Base-by-base conservation (phyloP, 148 eudicot species). In the Fagopyrum tataricum region DNA sequence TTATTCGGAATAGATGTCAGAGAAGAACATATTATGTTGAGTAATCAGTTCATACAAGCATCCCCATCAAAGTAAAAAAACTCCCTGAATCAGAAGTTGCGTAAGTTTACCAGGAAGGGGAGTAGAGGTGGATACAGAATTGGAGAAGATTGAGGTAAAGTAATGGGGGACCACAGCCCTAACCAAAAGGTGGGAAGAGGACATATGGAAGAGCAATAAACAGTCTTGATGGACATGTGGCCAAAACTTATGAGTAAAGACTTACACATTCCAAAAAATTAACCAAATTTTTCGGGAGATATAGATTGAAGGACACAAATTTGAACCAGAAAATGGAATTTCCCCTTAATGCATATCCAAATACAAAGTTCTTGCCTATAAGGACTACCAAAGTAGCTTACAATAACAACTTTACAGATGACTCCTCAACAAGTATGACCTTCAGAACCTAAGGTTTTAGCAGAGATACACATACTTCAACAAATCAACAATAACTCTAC, bases 401-500 rank as follows among this genome's bases (percentile, higher is more conserved):
- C 44, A 64, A 64, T 64, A 31, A 15, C 69, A 64, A 39, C 20
- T 64, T 64, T 21, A 23, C 40, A 61, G 49, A 26, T 61, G 41
- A 11, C 17, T 61, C 40, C 4, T 40, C 67, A 24, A 2, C 4
- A 24, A 61, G 11, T 61, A 61, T 61, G 67, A 61, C 40, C 2
- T 4, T 9, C 11, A 24, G 67, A 61, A 17, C 67, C 17, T 24
- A 4, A 11, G 6, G 15, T 26, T 61, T 4, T 13, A 26, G 67
- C 67, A 64, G 15, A 64, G 44, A 39, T 64, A 43, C 18, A 64
- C 14, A 26, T 37, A 13, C 5, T 14, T 37, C n/a, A 52, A 37
- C 52, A 67, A 62, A 69, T 31, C 37, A 31, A 23, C 74, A 24
- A 23, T n/a, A 51, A 43, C 18, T 62, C 67, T 84, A 95, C 98